These are phyloP conservation scores for Sporobolomyces pararoseus DNA, from an alignment of 768 basidiomycete species.

Conservation along the genomic window DNA sequence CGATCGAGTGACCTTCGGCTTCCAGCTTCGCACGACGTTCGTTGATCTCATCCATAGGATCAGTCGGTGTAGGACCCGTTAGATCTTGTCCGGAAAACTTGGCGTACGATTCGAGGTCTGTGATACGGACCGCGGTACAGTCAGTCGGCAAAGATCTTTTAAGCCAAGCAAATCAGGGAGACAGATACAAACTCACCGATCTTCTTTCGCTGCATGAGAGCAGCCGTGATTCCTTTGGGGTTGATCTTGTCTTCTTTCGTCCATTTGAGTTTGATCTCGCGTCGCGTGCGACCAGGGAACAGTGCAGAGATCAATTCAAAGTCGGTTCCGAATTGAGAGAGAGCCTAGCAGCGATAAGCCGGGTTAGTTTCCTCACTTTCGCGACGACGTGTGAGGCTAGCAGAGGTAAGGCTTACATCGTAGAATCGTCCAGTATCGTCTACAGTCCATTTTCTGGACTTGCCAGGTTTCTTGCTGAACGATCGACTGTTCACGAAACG, in stretches of 20 bases:
- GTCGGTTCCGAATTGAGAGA: constrained; percentile 84
- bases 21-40: constrained; percentile 32
- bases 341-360: constrained; percentile 53
- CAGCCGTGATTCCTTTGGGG: constrained; percentile 67
- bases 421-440: constrained; percentile 86
- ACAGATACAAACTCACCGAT: constrained; percentile 20
- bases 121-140: too few relatives aligned
- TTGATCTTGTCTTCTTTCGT: constrained; percentile 82
- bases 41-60: constrained; percentile 39
- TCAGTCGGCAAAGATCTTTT: too few relatives aligned
- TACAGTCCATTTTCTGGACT: constrained; percentile 82
- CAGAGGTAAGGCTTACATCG: constrained; percentile 57
- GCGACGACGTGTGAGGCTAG: too few relatives aligned
- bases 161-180: not conserved
- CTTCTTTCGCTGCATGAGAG: constrained; percentile 53
- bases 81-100: constrained; percentile 37
- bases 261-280: constrained; percentile 89
- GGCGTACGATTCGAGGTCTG: constrained; percentile 35
- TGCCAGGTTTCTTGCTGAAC: constrained; percentile 66
- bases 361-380: too few relatives aligned
- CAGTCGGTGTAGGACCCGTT: constrained; percentile 38
- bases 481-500: constrained; percentile 78
- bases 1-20: not conserved
- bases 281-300: constrained; percentile 76
- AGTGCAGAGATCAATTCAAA: constrained; percentile 86